A percentile compares a stretch with the other conserved stretches of the same genome.
phyloP scores from a whole-genome alignment of 176 grass and related monocot genomes.

The Phragmites australis region DNA sequence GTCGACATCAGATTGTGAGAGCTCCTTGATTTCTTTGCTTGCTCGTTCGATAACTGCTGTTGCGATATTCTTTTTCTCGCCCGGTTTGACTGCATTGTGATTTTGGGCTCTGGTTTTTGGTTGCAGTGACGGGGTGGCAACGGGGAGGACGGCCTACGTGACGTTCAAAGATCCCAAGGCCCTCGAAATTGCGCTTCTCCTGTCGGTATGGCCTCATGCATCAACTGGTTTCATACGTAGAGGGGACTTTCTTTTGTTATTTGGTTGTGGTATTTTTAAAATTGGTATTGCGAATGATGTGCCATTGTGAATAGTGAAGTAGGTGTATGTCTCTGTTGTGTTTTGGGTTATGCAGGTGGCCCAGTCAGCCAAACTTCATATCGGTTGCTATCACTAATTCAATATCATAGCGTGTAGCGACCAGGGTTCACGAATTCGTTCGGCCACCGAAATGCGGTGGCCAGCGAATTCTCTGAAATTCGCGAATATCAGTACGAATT shows the following conservation, averaged over 20 bases:
- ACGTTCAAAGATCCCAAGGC: slow-evolving; percentile 91
- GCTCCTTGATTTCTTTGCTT: neutral
- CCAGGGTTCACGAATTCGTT: too few relatives aligned
- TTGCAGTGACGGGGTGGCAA: slow-evolving; percentile 55
- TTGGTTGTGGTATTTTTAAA: neutral
- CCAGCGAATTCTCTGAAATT: too few relatives aligned
- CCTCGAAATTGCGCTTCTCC: slow-evolving; percentile 84
- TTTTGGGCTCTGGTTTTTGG: neutral
- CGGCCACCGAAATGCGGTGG: too few relatives aligned
- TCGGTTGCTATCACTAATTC: neutral
- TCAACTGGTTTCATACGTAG: neutral
- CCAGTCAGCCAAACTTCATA: neutral
- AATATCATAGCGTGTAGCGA: neutral
- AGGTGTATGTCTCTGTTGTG: neutral
- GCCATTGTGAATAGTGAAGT: slow-evolving; percentile 5
- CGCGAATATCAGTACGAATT: too few relatives aligned
- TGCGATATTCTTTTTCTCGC: neutral
- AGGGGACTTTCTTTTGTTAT: neutral
- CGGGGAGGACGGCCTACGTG: slow-evolving; percentile 72
- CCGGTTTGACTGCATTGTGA: slow-evolving; percentile 12
- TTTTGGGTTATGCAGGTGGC: neutral
- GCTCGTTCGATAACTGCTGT: neutral
- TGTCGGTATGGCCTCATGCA: slow-evolving; percentile 53
- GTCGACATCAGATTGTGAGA: slow-evolving; percentile 68
- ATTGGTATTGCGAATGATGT: neutral